Base-by-base conservation (phyloP, 371 early-diverging fungal genomes). In the Mortierella sp. region DNA sequence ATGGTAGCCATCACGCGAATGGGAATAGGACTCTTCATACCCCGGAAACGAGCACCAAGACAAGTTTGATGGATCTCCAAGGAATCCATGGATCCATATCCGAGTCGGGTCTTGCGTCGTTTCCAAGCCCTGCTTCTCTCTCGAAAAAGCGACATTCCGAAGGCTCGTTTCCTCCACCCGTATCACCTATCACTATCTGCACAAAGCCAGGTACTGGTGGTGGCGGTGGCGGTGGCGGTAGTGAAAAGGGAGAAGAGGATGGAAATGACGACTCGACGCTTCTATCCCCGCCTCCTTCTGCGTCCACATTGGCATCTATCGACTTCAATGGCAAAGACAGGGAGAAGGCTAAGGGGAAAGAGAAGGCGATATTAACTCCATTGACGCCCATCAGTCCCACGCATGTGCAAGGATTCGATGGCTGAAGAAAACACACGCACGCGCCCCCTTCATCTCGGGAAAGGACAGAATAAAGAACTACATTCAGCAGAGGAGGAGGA, bases 31-130 rank as follows among this genome's bases (percentile, higher is more conserved):
- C n/a, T n/a, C n/a, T n/a, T n/a, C n/a, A n/a, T n/a, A n/a, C n/a
- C n/a, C n/a, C n/a, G n/a, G n/a, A n/a, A n/a, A n/a, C n/a, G n/a
- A n/a, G n/a, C n/a, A n/a, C n/a, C n/a, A 37, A 6, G 57, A 13
- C 37, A n/a, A 27, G 39, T 28, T 45, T 41, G 41, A 41, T 49
- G 40, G 17, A 22, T n/a, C 9, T 47, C 24, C 48, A 40, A 22
- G 58, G 40, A 5, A 39, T 40, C 40, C 58, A 58, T 17, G 40
- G 39, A 17, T 57, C 57, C 16, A 57, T 21, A 47, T 47, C 57
- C 31, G 57, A 57, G 27, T 27, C 57, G 45, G 57, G 57, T 16
- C 21, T 57, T 17, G 37, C 16, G 37, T 47, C 57, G 10, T 41
- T 41, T 24, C 41, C 41, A 54, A 41, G 41, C 1, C 16, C 41